Evolutionary conservation across 305 asterid species (phyloP), one percentile per base, ranked within the genome.

Genomic region (Fraxinus angustifolia): DNA sequence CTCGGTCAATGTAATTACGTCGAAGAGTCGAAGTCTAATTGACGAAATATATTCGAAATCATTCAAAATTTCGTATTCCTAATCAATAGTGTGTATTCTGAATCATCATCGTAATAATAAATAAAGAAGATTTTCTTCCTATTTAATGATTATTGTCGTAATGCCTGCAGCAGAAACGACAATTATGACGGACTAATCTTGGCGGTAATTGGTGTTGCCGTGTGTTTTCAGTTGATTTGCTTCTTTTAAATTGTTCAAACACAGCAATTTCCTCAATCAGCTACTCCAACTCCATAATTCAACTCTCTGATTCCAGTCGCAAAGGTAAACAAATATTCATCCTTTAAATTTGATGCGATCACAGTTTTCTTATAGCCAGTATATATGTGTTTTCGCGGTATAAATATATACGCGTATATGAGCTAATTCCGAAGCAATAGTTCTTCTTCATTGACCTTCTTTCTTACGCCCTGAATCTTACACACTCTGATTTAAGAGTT

Each of bases 371-470:
- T 45, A 17, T n/a, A 17, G 67, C 67, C 8, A 56, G 67, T 56
- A 56, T 17, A 0, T 56, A 4, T 56, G 26, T 56, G 26, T 1
- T 56, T 19, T 56, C 11, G 23, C 28, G 26, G 11, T 56, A 17
- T 56, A 56, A 42, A 42, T 42, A 42, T 42, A 11, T 42, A 56
- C 28, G 67, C 7, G 23, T n/a, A 53, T 53, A 16, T 53, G 62
- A 11, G 53, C 53, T 42, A 42, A 42, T 42, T 42, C 16, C 50
- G 8, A 50, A 50, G 62, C 21, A 50, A 4, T 53, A 14, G 65
- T 80, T 35, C 99, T 94, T 96, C 86, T 94, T 98, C 1, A 96
- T 94, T 67, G 99, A 11, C 53, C 4, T 97, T 80, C 92, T 97
- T 85, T 94, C 98, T 2, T 88, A 94, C 83, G 95, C 95, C 84